A percentile compares a stretch with the other conserved stretches of the same genome.
phyloP scores from a whole-genome alignment of 371 early-diverging fungal genomes.

The Rhizopus arrhizus region DNA sequence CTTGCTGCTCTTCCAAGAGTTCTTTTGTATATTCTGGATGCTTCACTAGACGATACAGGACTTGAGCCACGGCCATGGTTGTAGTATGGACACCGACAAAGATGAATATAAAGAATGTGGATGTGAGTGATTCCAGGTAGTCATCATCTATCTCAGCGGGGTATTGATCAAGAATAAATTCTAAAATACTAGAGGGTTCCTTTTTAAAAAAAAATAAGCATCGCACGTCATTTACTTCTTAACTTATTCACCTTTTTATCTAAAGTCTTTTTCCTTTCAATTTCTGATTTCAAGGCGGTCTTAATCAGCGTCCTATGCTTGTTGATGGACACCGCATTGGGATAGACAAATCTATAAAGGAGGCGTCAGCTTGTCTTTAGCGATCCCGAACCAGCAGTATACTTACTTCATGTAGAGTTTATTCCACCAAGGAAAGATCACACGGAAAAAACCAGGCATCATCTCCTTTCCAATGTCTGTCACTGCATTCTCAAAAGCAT shows the following conservation, averaged over 20 bases:
- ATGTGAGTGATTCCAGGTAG: conserved; percentile 20
- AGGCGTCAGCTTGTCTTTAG: neutral
- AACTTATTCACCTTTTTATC: neutral
- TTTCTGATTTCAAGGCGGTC: conserved; percentile 11
- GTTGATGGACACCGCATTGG: neutral
- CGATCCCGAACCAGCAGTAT: neutral
- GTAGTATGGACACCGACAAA: conserved; percentile 53
- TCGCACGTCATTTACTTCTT: neutral
- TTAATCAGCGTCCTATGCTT: conserved; percentile 12
- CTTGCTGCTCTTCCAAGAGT: conserved; percentile 45
- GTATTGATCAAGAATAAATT: conserved; percentile 2
- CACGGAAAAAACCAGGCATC: conserved; percentile 13
- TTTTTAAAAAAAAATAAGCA: neutral
- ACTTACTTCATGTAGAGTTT: conserved; percentile 31
- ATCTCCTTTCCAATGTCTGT: conserved; percentile 20
- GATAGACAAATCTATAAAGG: conserved; percentile 11
- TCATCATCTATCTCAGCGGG: conserved; percentile 20
- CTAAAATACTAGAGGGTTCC: conserved; percentile 6
- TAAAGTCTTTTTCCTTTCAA: conserved; percentile 10
- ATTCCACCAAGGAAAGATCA: conserved; percentile 32
- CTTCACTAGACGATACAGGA: conserved; percentile 45
- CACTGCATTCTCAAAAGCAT: conserved; percentile 18
- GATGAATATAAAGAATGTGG: conserved; percentile 27
- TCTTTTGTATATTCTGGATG: conserved; percentile 42
- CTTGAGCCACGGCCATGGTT: conserved; percentile 24